A percentile compares a stretch with the other conserved stretches of the same genome.
Evolutionary conservation across 2,329 filamentous ascomycete genomes (phyloP).

Genomic region (Aspergillus glaucus): DNA sequence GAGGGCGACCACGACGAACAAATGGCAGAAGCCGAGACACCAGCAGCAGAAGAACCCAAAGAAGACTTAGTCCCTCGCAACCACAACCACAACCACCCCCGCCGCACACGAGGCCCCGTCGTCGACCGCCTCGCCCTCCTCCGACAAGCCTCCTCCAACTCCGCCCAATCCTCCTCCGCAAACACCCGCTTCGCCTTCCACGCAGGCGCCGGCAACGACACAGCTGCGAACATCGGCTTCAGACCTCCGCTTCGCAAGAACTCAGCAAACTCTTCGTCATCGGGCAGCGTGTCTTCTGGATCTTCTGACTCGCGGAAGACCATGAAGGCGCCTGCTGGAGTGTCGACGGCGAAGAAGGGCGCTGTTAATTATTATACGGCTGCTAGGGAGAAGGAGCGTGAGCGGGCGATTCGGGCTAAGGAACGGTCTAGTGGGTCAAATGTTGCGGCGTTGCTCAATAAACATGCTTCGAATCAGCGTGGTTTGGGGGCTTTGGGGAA

Average conservation of each 20-base stretch:
- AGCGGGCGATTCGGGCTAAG: slow-evolving; percentile 47
- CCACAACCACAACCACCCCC: slow-evolving; percentile 19
- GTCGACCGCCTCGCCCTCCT: slow-evolving; percentile 41
- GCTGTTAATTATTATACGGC: slow-evolving; percentile 53
- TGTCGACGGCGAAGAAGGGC: slow-evolving; percentile 51
- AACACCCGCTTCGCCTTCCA: slow-evolving; percentile 31
- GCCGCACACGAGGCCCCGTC: slow-evolving; percentile 36
- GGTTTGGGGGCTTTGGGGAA: slow-evolving; percentile 28
- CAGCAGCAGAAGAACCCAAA: slow-evolving; percentile 14
- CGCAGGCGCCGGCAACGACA: slow-evolving; percentile 11
- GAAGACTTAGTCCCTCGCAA: slow-evolving; percentile 22
- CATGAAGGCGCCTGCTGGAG: slow-evolving; percentile 20
- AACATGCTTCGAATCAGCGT: slow-evolving; percentile 30
- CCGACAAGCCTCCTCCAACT: slow-evolving; percentile 40
- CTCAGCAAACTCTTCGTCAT: slow-evolving; percentile 25
- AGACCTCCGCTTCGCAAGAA: slow-evolving; percentile 27
- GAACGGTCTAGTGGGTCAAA: slow-evolving; percentile 36
- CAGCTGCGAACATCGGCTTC: slow-evolving; percentile 24
- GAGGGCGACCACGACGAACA: slow-evolving; percentile 41
- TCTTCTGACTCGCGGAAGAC: slow-evolving; percentile 21
- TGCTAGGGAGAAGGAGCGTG: slow-evolving; percentile 53
- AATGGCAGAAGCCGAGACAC: slow-evolving; percentile 14
- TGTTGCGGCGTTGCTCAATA: slow-evolving; percentile 32
- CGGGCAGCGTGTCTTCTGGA: slow-evolving; percentile 14
- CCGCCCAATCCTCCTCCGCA: slow-evolving; percentile 22